Percentiles rank a stretch among this genome's conserved stretches.
phyloP scores from a whole-genome alignment of 371 early-diverging fungal genomes.

The Zopfochytrium polystomum region DNA sequence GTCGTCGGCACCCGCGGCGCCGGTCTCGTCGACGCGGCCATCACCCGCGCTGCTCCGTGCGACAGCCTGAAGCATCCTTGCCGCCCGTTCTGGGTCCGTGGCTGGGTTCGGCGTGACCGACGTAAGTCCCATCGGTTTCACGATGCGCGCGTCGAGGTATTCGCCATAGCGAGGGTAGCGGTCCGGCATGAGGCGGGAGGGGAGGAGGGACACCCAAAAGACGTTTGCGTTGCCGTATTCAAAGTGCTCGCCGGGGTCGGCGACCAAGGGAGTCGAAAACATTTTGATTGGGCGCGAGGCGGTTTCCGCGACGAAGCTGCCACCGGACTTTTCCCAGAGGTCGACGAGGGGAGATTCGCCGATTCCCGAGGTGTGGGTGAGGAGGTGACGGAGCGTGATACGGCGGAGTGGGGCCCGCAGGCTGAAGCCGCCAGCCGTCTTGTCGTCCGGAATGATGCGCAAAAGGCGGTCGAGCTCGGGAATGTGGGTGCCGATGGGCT shows the following conservation, averaged over 20 bases:
- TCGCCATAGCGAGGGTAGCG: not conserved
- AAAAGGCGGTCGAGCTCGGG: not conserved
- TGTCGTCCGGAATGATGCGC: not conserved
- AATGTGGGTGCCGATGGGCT: not conserved
- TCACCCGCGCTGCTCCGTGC: not conserved
- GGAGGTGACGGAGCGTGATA: not conserved
- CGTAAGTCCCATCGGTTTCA: not conserved
- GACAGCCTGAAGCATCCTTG: not conserved
- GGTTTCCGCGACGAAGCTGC: not conserved
- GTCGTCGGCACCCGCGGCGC: not conserved
- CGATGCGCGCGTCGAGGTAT: not conserved
- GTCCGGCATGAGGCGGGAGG: not conserved
- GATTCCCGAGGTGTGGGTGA: not conserved
- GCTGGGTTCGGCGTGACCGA: not conserved
- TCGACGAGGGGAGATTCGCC: not conserved
- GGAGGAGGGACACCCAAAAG: not conserved
- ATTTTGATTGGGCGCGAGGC: not conserved
- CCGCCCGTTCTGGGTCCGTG: not conserved
- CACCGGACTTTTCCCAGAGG: not conserved
- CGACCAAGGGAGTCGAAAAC: not conserved
- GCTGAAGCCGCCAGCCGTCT: not conserved
- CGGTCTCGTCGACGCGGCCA: not conserved
- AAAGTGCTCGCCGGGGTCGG: not conserved
- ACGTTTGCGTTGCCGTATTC: not conserved
- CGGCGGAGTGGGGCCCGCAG: not conserved